These are phyloP conservation scores for Phytopythium delawarense DNA, from an alignment of 352 stramenopile genomes.

Conservation along the genomic window DNA sequence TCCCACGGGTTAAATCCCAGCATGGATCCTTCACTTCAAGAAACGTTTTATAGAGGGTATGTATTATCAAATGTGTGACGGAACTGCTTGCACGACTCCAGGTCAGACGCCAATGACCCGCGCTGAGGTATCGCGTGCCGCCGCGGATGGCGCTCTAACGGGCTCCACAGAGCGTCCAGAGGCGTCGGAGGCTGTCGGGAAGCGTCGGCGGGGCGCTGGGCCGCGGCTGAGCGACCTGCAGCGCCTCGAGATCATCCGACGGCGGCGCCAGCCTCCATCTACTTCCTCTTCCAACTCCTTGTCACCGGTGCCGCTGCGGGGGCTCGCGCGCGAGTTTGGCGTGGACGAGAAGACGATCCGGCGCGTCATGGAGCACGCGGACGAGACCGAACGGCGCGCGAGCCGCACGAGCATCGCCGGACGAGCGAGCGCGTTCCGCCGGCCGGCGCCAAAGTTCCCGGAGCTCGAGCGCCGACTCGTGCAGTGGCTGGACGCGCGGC, in stretches of 20 bases:
- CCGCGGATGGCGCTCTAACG: not conserved
- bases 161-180: not conserved
- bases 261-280: constrained; percentile 3
- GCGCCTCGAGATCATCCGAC: constrained; percentile 25
- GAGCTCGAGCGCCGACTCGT: constrained; percentile 19
- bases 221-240: constrained; percentile 27
- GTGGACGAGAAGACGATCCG: constrained; percentile 29
- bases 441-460: constrained; percentile 16
- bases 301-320: constrained; percentile 12
- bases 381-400: constrained; percentile 15
- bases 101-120: not conserved
- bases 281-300: not conserved
- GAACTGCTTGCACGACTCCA: not conserved
- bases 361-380: constrained; percentile 12
- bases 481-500: constrained; percentile 19
- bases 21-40: not conserved
- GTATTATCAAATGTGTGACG: not conserved
- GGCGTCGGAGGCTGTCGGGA: not conserved
- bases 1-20: not conserved
- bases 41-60: not conserved
- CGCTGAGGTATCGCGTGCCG: not conserved
- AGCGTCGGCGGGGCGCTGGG: constrained; percentile 15
- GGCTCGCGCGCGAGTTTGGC: constrained; percentile 18
- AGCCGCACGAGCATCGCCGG: constrained; percentile 8
- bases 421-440: constrained; percentile 9